Evolutionary conservation across 2,329 filamentous ascomycete species (phyloP).

Genomic region (Simplicillium sp.): DNA sequence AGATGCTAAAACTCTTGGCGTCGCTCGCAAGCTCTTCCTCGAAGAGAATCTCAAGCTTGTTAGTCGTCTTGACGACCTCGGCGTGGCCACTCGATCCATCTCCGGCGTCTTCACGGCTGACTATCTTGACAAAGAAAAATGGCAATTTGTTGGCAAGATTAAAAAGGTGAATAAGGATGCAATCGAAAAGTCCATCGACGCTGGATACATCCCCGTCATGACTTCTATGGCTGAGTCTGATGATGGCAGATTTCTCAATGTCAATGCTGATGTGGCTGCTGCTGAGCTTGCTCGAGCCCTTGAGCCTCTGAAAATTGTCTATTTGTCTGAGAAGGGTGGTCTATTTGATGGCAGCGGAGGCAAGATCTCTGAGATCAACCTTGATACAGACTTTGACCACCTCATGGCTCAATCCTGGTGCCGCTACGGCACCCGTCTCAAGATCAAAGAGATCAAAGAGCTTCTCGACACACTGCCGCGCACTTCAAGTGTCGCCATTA

Average conservation of each 20-base stretch:
- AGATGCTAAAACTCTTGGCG: conserved; percentile 84
- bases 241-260: conserved; percentile 88
- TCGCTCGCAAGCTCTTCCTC: conserved; percentile 87
- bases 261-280: conserved; percentile 94
- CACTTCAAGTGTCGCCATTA: conserved; percentile 92
- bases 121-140: conserved; percentile 94
- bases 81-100: conserved; percentile 80
- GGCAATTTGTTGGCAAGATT: conserved; percentile 91
- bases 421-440: conserved; percentile 84
- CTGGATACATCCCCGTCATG: conserved; percentile 84
- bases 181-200: conserved; percentile 83
- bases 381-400: conserved; percentile 91
- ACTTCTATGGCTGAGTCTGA: conserved; percentile 93
- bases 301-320: conserved; percentile 94
- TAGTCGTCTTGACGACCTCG: conserved; percentile 80
- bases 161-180: conserved; percentile 82
- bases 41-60: conserved; percentile 92
- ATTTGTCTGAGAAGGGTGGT: conserved; percentile 95
- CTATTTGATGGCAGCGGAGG: conserved; percentile 87
- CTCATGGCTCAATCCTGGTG: conserved; percentile 94
- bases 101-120: conserved; percentile 88
- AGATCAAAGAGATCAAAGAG: conserved; percentile 97
- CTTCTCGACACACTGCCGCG: conserved; percentile 80
- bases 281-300: conserved; percentile 83
- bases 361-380: conserved; percentile 94